phyloP scores from a whole-genome alignment of 345 rosid species.

The Citrus inodora region DNA sequence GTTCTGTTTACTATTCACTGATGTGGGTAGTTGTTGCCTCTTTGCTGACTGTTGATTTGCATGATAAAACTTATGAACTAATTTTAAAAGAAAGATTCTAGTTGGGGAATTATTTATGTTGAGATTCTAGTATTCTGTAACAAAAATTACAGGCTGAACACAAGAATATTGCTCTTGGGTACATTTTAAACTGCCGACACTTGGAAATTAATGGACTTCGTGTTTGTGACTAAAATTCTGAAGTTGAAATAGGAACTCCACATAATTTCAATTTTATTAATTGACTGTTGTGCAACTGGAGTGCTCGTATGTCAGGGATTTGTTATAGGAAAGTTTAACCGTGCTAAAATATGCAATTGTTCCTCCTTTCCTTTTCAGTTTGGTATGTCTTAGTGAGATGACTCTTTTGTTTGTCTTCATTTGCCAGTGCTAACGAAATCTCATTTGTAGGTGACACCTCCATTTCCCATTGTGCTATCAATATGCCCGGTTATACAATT shows the following conservation, averaged over 20 bases:
- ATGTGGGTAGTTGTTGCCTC: not conserved
- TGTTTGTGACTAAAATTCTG: not conserved
- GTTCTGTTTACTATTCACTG: not conserved
- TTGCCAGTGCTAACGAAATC: slow-evolving; percentile 21
- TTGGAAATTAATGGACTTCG: not conserved
- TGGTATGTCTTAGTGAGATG: not conserved
- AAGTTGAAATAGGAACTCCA: not conserved
- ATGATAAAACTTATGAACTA: not conserved
- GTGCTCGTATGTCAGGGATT: not conserved
- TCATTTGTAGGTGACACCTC: slow-evolving; percentile 70
- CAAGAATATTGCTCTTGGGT: not conserved
- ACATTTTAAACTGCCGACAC: not conserved
- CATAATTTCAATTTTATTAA: not conserved
- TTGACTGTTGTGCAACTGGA: slow-evolving; percentile 4
- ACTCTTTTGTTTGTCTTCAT: not conserved
- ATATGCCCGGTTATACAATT: slow-evolving; percentile 68
- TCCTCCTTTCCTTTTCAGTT: not conserved
- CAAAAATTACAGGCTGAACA: not conserved
- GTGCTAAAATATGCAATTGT: not conserved
- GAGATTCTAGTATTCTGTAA: not conserved
- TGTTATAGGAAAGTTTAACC: not conserved
- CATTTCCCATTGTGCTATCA: slow-evolving; percentile 62
- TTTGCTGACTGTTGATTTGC: not conserved
- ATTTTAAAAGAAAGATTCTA: not conserved
- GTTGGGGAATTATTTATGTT: not conserved